Evolutionary conservation across 106 monocot genomes (phyloP), one percentile per base, ranked within the genome.

Genomic region (Apostasia ramifera): DNA sequence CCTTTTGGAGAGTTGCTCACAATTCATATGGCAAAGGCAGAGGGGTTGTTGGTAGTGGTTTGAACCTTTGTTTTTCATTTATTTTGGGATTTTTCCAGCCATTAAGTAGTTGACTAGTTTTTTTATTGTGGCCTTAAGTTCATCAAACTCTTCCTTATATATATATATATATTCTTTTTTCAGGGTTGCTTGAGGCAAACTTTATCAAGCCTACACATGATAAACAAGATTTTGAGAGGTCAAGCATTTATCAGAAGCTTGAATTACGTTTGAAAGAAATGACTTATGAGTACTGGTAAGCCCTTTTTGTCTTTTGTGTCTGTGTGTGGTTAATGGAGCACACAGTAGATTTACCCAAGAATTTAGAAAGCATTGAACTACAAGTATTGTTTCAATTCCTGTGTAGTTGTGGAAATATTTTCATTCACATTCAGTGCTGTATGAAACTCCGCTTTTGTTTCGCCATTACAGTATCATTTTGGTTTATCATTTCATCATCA

Each of bases 191-290:
- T 45, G 79, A 86, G 73, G 79, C 82, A 62, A 80, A 86, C 57
- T 86, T 86, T 49, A 80, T 86, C 15, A 82, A 86, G 68, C 86
- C 86, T 57, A 86, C 86, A 61, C 86, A 86, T 71, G 75, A 86
- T 63, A 86, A 86, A 51, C 86, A 86, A 71, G 82, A 74, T 67
- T 86, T 86, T 74, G 86, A 86, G 71, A 82, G 71, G 53, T 86
- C 86, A 77, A 59, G 61, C 44, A 60, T 86, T 66, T 86, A 79
- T 71, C 72, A 76, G 61, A 79, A 66, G 67, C 79, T 86, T 59
- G 82, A 79, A 59, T 41, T 45, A 14, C 82, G 86, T 57, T 71
- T 86, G 73, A 79, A 73, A 46, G 73, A 82, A 26, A 86, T 86
- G 86, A 86, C 86, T 12, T 14, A 51, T 43, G 86, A 86, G 60